A percentile compares a stretch with the other conserved stretches of the same genome.
Evolutionary conservation across 192 early-diverging fungal genomes (phyloP).

Genomic region (Helicostylum pulchrum): DNA sequence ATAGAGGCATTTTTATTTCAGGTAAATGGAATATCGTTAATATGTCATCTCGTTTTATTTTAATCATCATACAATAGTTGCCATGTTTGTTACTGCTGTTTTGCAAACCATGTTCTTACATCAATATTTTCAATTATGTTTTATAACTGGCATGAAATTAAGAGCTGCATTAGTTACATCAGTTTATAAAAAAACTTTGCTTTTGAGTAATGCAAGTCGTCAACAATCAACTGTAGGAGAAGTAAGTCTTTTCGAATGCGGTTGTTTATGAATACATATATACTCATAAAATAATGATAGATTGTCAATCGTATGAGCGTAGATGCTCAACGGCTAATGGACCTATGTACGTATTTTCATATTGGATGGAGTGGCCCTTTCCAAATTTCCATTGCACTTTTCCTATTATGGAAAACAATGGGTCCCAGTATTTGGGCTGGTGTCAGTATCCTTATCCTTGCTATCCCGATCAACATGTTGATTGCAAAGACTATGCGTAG

Average conservation of each 20-base stretch:
- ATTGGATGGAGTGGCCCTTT: slow-evolving; percentile 41
- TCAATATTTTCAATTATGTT: slow-evolving; percentile 83
- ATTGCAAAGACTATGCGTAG: slow-evolving; percentile 62
- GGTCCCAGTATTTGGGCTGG: slow-evolving; percentile 83
- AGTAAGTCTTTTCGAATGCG: slow-evolving; percentile 40
- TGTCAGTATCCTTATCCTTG: slow-evolving; percentile 76
- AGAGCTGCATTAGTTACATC: slow-evolving; percentile 71
- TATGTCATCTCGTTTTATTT: not conserved
- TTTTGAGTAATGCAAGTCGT: slow-evolving; percentile 73
- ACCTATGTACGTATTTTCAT: slow-evolving; percentile 68
- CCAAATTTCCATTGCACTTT: slow-evolving; percentile 19
- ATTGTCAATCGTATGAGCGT: slow-evolving; percentile 64
- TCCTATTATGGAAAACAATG: slow-evolving; percentile 50
- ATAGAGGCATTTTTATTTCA: slow-evolving; percentile 75
- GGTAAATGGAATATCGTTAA: slow-evolving; percentile 17
- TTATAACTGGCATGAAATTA: slow-evolving; percentile 66
- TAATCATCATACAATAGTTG: slow-evolving; percentile 17
- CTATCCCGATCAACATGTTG: slow-evolving; percentile 72
- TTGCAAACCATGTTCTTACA: slow-evolving; percentile 77
- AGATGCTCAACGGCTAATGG: slow-evolving; percentile 60
- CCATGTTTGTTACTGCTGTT: slow-evolving; percentile 74
- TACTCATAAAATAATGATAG: slow-evolving; percentile 5
- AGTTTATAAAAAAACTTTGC: slow-evolving; percentile 81
- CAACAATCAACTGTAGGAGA: slow-evolving; percentile 80
- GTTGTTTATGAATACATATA: not conserved